These are phyloP conservation scores for Fusarium tanahbumbuense DNA, from an alignment of 2,329 filamentous ascomycete species.

Conservation along the genomic window DNA sequence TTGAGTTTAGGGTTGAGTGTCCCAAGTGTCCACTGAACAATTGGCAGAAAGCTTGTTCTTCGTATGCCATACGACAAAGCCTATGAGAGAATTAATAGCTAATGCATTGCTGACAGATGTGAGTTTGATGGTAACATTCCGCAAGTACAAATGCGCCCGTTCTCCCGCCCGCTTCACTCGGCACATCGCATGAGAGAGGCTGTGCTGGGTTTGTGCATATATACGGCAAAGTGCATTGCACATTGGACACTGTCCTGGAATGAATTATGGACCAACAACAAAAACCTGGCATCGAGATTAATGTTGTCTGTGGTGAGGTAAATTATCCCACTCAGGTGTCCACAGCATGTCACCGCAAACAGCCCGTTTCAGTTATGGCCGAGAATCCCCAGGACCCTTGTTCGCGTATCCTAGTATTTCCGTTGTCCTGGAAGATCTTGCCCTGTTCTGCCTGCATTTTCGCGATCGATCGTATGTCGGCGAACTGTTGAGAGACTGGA, in stretches of 20 bases:
- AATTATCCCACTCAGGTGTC: background rate
- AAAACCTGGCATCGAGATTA: background rate
- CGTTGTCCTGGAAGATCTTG: background rate
- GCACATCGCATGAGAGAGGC: background rate
- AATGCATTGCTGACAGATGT: no score
- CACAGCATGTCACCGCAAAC: constrained; percentile 2
- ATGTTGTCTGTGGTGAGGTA: background rate
- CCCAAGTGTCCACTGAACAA: background rate
- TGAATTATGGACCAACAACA: constrained; percentile 13
- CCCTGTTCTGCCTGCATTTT: background rate
- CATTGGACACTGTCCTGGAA: background rate
- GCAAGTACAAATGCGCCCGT: background rate
- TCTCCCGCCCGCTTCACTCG: background rate
- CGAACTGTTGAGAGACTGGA: background rate
- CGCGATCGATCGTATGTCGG: background rate
- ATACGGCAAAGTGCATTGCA: background rate
- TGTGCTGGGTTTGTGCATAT: background rate
- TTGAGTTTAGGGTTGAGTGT: background rate
- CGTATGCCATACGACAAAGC: background rate
- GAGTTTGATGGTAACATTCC: background rate
- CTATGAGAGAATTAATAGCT: background rate
- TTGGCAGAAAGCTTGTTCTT: constrained; percentile 1
- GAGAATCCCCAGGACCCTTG: background rate
- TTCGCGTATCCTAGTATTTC: background rate
- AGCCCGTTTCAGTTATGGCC: background rate